These are phyloP conservation scores for Cicer pinnatifidum DNA, from an alignment of 306 rosid genomes.

Conservation along the genomic window DNA sequence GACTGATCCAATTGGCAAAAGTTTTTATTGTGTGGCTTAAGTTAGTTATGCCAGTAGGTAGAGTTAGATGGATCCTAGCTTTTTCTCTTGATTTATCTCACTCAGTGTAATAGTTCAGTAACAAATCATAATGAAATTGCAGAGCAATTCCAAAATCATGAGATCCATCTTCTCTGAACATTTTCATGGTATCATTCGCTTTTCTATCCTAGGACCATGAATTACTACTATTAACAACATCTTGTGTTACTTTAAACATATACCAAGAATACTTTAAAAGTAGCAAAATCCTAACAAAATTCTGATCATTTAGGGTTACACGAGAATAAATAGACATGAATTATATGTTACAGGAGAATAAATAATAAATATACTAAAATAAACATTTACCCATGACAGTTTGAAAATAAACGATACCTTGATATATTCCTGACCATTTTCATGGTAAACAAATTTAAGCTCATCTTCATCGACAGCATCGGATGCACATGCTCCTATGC, in stretches of 20 bases:
- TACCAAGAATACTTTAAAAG: slow-evolving; percentile 12
- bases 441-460: slow-evolving; percentile 85
- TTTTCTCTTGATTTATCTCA: too few species aligned
- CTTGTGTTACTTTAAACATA: slow-evolving; percentile 27
- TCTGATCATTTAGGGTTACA: neutral
- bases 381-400: slow-evolving; percentile 1
- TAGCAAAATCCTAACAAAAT: neutral
- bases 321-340: neutral
- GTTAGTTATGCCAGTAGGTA: too few species aligned
- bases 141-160: too few species aligned
- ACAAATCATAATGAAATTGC: too few species aligned
- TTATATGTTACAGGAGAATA: neutral
- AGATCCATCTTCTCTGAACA: too few species aligned
- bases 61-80: too few species aligned
- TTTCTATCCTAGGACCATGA: neutral
- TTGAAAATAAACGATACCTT: slow-evolving; percentile 56
- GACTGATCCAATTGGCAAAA: too few species aligned
- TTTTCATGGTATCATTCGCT: too few species aligned
- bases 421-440: slow-evolving; percentile 67
- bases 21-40: too few species aligned
- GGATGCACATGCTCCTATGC: slow-evolving; percentile 76
- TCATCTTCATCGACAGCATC: slow-evolving; percentile 81
- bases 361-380: slow-evolving; percentile 5
- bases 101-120: too few species aligned
- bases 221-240: slow-evolving; percentile 1